Evolutionary conservation across 176 grass and related monocot genomes (phyloP), one percentile per base, ranked within the genome.

Genomic region (Bromus sterilis): DNA sequence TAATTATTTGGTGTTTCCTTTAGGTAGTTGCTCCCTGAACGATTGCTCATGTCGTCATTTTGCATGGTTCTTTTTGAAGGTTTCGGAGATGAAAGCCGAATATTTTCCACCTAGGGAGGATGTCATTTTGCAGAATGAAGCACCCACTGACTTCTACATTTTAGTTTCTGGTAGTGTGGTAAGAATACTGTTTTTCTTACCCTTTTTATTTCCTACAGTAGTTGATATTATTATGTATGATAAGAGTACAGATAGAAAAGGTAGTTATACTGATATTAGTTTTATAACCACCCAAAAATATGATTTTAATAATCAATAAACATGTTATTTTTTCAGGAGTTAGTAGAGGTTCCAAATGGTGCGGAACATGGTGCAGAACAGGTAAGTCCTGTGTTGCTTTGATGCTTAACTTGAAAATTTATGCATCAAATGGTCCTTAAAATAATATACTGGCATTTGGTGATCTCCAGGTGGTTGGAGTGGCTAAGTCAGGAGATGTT

Each of bases 31-130:
- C 56, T 65, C 30, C 66, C 75, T 82, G 41, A 75, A 20, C 11
- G 29, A 56, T 9, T 62, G 41, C 78, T 92, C 34, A 82, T 34
- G 16, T 61, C 36, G 33, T 68, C 74, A 39, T 87, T 80, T 77
- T 88, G 69, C 29, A 46, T 64, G 51, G 71, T 69, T 77, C 5
- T 51, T 7, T 64, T n/a, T 55, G 56, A 55, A 91, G 96, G 96
- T 99, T 86, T 95, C 96, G 15, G 96, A 99, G 85, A 99, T 93
- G 96, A 99, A 80, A 93, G 93, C 86, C 73, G 96, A 99, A 81
- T 99, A 99, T 80, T 95, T 95, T 88, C 91, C 96, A 83, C 96
- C 96, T 68, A 93, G 96, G 73, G 96, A 99, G 82, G 96, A 99
- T 76, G 93, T 99, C 63, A 99, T 99, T 70, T 84, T 99, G 80